Percentiles rank a stretch among this genome's conserved stretches.
These are phyloP conservation scores for Gossypium anomalum DNA, from an alignment of 345 rosid genomes.

Conservation along the genomic window DNA sequence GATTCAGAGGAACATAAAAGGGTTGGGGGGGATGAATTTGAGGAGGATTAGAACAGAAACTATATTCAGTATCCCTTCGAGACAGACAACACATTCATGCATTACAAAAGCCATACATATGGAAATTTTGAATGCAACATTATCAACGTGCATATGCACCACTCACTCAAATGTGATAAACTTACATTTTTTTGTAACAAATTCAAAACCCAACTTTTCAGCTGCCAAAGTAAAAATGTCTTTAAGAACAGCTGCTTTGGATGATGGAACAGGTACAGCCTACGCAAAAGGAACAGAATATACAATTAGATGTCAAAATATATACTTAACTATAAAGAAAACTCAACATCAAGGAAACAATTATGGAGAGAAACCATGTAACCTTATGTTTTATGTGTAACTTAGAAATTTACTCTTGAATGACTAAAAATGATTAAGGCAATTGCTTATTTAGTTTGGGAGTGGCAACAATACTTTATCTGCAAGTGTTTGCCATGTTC, in stretches of 20 bases:
- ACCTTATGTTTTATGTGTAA: not conserved
- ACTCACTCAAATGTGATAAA: slow-evolving; percentile 4
- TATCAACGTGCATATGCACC: not conserved
- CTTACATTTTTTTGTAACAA: slow-evolving; percentile 56
- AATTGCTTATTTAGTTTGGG: not conserved
- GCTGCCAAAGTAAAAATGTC: slow-evolving; percentile 75
- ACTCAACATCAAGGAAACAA: not conserved
- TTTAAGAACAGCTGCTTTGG: slow-evolving; percentile 55
- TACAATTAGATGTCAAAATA: not conserved
- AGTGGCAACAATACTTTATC: not conserved
- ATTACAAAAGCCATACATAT: not conserved
- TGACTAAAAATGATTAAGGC: not conserved
- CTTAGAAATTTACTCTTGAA: not conserved
- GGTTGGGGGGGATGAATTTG: not conserved
- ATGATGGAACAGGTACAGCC: slow-evolving; percentile 80
- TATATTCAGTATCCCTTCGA: not conserved
- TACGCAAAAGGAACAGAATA: slow-evolving; percentile 20
- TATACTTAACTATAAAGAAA: not conserved
- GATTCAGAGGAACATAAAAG: slow-evolving; percentile 3
- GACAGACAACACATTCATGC: slow-evolving; percentile 1
- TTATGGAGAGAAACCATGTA: not conserved
- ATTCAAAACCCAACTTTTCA: slow-evolving; percentile 79
- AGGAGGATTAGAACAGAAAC: not conserved
- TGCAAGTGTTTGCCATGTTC: not conserved
- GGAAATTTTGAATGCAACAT: not conserved